Percentiles rank a stretch among this genome's conserved stretches.
phyloP scores from a whole-genome alignment of 1,284 basidiomycete species.

The Nidula niveotomentosa region DNA sequence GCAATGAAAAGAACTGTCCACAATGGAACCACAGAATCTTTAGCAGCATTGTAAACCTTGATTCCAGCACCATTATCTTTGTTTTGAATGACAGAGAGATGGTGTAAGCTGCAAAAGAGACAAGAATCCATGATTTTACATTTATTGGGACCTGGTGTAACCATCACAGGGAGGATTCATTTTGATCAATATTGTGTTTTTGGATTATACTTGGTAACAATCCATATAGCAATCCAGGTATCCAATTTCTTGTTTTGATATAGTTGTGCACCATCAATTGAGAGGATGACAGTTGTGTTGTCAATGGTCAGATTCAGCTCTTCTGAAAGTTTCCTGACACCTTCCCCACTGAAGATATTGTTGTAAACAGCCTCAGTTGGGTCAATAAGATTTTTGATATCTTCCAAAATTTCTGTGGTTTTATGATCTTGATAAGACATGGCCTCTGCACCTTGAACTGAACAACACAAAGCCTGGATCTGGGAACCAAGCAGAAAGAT shows the following conservation, averaged over 20 bases:
- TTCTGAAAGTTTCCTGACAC: slow-evolving; percentile 12
- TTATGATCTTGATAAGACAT: slow-evolving; percentile 9
- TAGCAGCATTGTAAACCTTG: not conserved
- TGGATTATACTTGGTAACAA: slow-evolving; percentile 16
- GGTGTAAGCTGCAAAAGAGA: slow-evolving; percentile 29
- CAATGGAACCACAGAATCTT: too few relatives aligned
- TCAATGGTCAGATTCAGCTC: slow-evolving; percentile 15
- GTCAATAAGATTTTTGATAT: not conserved
- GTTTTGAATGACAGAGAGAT: slow-evolving; percentile 23
- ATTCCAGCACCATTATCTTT: not conserved
- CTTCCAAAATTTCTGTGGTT: slow-evolving; percentile 6
- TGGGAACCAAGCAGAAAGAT: slow-evolving; percentile 13
- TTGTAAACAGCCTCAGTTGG: slow-evolving; percentile 8
- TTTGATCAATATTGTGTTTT: slow-evolving; percentile 16
- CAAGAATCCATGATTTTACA: slow-evolving; percentile 35
- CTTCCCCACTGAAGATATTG: slow-evolving; percentile 17
- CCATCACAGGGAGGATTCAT: slow-evolving; percentile 21
- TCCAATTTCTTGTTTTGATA: slow-evolving; percentile 28
- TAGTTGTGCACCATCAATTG: slow-evolving; percentile 31
- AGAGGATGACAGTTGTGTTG: slow-evolving; percentile 25
- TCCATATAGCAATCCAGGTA: slow-evolving; percentile 28
- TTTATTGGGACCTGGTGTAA: slow-evolving; percentile 31
- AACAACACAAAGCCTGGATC: slow-evolving; percentile 10
- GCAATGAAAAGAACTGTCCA: too few relatives aligned
- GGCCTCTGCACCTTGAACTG: not conserved